These are phyloP conservation scores for Aspergillus bridgeri DNA, from an alignment of 495 filamentous ascomycete species.

Conservation along the genomic window DNA sequence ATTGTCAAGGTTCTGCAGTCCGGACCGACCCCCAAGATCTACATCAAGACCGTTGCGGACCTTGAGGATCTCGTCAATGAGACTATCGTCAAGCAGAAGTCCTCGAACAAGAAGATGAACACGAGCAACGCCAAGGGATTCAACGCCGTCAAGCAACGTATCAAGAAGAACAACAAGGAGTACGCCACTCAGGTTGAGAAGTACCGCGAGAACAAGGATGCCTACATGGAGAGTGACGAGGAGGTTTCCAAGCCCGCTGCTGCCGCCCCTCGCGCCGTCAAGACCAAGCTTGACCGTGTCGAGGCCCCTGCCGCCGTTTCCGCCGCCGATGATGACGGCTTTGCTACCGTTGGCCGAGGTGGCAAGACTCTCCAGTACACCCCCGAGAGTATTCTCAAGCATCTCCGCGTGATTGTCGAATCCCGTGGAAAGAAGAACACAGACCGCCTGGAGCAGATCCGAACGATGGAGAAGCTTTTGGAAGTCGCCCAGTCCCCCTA, in stretches of 20 bases:
- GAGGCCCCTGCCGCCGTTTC: slow-evolving; percentile 45
- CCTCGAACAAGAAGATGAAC: slow-evolving; percentile 97
- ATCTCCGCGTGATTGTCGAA: slow-evolving; percentile 88
- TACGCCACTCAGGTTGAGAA: slow-evolving; percentile 82
- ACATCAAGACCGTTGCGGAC: slow-evolving; percentile 89
- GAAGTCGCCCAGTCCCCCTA: slow-evolving; percentile 88
- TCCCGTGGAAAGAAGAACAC: slow-evolving; percentile 98
- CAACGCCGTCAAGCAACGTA: slow-evolving; percentile 93
- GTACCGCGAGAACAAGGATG: slow-evolving; percentile 79
- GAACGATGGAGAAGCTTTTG: slow-evolving; percentile 91
- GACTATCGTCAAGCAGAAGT: slow-evolving; percentile 89
- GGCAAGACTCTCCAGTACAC: slow-evolving; percentile 87
- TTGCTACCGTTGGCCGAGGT: slow-evolving; percentile 78
- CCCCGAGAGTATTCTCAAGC: slow-evolving; percentile 96
- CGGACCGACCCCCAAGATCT: slow-evolving; percentile 78
- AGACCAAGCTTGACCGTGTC: slow-evolving; percentile 45
- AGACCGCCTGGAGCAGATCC: slow-evolving; percentile 89
- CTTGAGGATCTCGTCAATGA: slow-evolving; percentile 96
- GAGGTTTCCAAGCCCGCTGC: slow-evolving; percentile 54
- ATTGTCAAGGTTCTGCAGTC: slow-evolving; percentile 72
- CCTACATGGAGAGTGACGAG: slow-evolving; percentile 81
- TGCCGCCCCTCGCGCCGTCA: slow-evolving; percentile 33
- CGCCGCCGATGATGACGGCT: slow-evolving; percentile 77
- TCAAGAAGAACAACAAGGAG: slow-evolving; percentile 98
- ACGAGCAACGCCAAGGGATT: slow-evolving; percentile 89